These are phyloP conservation scores for Sugiyamaella neomexicana DNA, from an alignment of 1,139 yeast species.

Conservation along the genomic window DNA sequence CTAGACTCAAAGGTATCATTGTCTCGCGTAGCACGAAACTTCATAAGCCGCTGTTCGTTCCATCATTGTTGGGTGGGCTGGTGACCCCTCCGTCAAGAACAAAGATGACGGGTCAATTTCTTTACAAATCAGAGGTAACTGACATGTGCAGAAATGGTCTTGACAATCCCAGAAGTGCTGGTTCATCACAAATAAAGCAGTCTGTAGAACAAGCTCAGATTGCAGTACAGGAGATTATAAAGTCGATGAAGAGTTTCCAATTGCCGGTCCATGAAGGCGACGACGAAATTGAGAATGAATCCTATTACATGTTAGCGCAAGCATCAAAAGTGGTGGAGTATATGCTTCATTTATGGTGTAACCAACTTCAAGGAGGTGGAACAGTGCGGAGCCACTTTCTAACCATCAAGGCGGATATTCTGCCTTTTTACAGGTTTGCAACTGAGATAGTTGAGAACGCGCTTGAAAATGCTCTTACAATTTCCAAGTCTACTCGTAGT, in stretches of 20 bases:
- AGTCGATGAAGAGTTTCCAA: constrained; percentile 1
- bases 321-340: background rate
- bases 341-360: background rate
- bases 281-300: background rate
- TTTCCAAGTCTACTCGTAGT: background rate
- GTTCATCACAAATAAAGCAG: too few species aligned
- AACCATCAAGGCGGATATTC: background rate
- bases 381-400: background rate
- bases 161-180: too few species aligned
- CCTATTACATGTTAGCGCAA: background rate
- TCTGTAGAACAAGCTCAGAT: background rate
- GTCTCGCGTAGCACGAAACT: background rate
- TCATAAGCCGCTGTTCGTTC: background rate
- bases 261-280: background rate
- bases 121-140: too few species aligned
- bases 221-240: background rate
- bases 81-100: background rate
- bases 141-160: too few species aligned
- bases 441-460: background rate
- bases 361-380: background rate
- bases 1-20: background rate
- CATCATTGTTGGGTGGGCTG: background rate
- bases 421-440: constrained; percentile 1
- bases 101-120: background rate
- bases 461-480: background rate